Percentiles rank a stretch among this genome's conserved stretches.
Evolutionary conservation across 768 basidiomycete species (phyloP).

Genomic region (Panaeolus papilionaceus): DNA sequence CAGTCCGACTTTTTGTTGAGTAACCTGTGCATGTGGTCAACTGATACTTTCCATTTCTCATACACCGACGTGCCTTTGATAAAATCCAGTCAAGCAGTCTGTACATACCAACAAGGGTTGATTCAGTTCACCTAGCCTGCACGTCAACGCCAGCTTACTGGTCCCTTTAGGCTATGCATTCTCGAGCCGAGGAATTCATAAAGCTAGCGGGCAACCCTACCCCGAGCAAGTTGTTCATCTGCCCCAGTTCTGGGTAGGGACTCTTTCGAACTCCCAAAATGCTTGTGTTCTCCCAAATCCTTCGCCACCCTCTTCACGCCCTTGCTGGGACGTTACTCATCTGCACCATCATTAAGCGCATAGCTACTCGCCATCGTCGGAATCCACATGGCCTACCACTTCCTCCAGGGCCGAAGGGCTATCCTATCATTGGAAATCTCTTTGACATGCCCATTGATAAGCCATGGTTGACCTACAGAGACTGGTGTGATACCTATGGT

Average conservation of each 20-base stretch:
- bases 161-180: no score
- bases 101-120: no score
- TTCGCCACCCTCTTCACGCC: background rate
- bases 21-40: no score
- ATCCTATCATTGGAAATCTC: background rate
- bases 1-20: no score
- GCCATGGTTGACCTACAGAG: slow-evolving; percentile 26
- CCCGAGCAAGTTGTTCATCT: background rate
- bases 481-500: slow-evolving; percentile 29
- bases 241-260: background rate
- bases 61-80: no score
- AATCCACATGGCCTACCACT: background rate
- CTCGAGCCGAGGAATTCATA: background rate
- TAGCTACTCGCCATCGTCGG: background rate
- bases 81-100: no score
- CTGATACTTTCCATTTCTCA: no score
- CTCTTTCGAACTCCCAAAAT: background rate
- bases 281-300: background rate
- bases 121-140: no score
- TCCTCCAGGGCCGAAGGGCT: background rate
- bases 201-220: background rate
- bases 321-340: background rate
- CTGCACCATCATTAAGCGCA: background rate
- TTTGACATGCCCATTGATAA: background rate
- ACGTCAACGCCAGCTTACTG: no score